phyloP scores from a whole-genome alignment of 352 stramenopile species.

The Phytophthora ramorum region DNA sequence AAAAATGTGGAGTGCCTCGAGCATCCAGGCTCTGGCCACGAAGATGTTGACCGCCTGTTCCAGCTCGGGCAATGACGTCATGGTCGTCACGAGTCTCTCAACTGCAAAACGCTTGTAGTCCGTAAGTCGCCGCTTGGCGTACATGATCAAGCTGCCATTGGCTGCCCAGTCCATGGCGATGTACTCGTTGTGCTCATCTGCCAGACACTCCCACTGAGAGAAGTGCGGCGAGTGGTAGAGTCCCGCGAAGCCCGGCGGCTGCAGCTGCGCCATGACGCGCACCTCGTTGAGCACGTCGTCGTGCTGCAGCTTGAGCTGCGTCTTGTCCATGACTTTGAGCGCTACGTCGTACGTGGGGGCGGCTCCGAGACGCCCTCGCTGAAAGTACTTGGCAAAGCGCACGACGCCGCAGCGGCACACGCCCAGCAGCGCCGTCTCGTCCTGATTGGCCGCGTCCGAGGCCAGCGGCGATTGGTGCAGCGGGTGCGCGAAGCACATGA shows the following conservation, averaged over 20 bases:
- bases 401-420: constrained; percentile 82
- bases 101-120: constrained; percentile 78
- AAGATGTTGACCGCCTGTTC: constrained; percentile 67
- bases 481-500: constrained; percentile 74
- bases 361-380: constrained; percentile 38
- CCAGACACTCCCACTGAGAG: constrained; percentile 78
- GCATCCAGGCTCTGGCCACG: constrained; percentile 73
- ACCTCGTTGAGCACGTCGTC: constrained; percentile 85
- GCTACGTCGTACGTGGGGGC: constrained; percentile 60
- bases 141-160: constrained; percentile 75
- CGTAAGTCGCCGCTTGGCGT: constrained; percentile 66
- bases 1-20: constrained; percentile 73
- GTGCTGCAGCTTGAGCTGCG: constrained; percentile 68
- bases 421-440: constrained; percentile 61
- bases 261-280: constrained; percentile 80
- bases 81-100: constrained; percentile 56
- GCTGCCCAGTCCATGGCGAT: constrained; percentile 79
- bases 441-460: constrained; percentile 48
- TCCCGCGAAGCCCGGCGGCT: constrained; percentile 65
- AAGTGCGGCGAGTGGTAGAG: constrained; percentile 68
- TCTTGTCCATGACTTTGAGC: constrained; percentile 80
- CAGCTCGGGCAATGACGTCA: constrained; percentile 51
- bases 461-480: constrained; percentile 44
- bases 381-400: constrained; percentile 77
- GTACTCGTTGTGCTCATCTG: constrained; percentile 77